Conservation (phyloP, 164 flowering plant species). For the Buxus sempervirens region DNA sequence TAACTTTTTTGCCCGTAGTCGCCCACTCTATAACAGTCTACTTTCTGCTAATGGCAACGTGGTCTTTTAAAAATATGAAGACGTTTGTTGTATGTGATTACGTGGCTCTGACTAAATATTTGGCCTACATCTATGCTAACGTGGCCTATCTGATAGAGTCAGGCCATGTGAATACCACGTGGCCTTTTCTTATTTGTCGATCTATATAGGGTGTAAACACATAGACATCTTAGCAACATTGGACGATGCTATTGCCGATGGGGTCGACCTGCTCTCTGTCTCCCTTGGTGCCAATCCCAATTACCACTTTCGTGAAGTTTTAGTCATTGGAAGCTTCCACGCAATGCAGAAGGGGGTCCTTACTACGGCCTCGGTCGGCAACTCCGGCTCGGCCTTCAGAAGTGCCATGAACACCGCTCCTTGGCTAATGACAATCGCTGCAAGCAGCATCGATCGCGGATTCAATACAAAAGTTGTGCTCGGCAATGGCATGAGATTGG, state of each 20-base stretch:
- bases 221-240: slow-evolving; percentile 55
- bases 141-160: too few relatives aligned
- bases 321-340: slow-evolving; percentile 70
- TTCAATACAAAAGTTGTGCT: slow-evolving; percentile 33
- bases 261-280: slow-evolving; percentile 54
- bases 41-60: too few relatives aligned
- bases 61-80: too few relatives aligned
- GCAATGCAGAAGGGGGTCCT: slow-evolving; percentile 55
- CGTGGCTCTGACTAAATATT: too few relatives aligned
- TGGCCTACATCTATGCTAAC: too few relatives aligned
- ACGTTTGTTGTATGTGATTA: too few relatives aligned
- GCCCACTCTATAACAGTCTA: too few relatives aligned
- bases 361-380: slow-evolving; percentile 33
- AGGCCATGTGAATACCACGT: too few relatives aligned
- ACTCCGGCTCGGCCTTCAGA: slow-evolving; percentile 34
- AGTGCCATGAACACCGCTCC: slow-evolving; percentile 48
- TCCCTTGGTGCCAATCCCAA: slow-evolving; percentile 41
- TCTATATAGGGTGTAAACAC: too few relatives aligned
- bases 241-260: slow-evolving; percentile 65
- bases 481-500: slow-evolving; percentile 37
- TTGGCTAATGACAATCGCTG: slow-evolving; percentile 57
- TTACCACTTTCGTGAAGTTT: slow-evolving; percentile 28
- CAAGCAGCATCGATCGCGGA: slow-evolving; percentile 42
- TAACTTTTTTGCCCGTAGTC: too few relatives aligned
- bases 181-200: too few relatives aligned